Base-by-base conservation (phyloP, 495 filamentous ascomycete species). In the Penicillium alfredii region DNA sequence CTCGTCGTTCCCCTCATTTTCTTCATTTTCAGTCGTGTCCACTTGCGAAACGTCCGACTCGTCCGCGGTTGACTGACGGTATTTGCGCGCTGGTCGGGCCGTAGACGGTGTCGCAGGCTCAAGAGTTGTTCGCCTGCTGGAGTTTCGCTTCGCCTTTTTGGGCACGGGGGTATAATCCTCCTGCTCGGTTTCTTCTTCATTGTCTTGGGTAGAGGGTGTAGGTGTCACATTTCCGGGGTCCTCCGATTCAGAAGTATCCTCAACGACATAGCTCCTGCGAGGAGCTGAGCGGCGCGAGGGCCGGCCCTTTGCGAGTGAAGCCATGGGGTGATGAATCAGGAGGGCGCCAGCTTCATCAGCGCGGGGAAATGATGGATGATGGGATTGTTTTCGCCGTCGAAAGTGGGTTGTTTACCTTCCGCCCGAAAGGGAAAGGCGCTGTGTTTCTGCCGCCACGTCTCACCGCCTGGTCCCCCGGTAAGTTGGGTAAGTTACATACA, bases 101-200 rank as follows among this genome's bases (percentile, higher is more conserved):
- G 63, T 54, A 19, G 67, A 60, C 6, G 76, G 71, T 13, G 69
- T 61, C 10, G 63, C 51, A 19, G 58, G 52, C n/a, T 80, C 73
- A 18, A 77, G 66, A 1, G 72, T 74, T 68, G 71, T 77, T 62
- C 74, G 71, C 56, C 71, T 73, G 38, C 70, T 65, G 40, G 64
- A 66, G 47, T 48, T 56, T 67, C 69, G 56, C 62, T 44, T 64
- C 55, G 48, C 25, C 27, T 63, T 64, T 24, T 58, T 51, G 28
- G 85, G 79, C 10, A 80, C 84, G 6, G 86, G 86, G 10, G 84
- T 86, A 45, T 85, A 92, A 14, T 90, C 86, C 25, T 88, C 81
- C 35, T 69, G 70, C 30, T 77, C 79, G n/a, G 82, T 77, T 16
- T 80, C 74, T 3, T 78, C 66, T 11, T 74, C 64, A 35, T 69